phyloP scores from a whole-genome alignment of 371 early-diverging fungal species.

The Vairimorpha apis region DNA sequence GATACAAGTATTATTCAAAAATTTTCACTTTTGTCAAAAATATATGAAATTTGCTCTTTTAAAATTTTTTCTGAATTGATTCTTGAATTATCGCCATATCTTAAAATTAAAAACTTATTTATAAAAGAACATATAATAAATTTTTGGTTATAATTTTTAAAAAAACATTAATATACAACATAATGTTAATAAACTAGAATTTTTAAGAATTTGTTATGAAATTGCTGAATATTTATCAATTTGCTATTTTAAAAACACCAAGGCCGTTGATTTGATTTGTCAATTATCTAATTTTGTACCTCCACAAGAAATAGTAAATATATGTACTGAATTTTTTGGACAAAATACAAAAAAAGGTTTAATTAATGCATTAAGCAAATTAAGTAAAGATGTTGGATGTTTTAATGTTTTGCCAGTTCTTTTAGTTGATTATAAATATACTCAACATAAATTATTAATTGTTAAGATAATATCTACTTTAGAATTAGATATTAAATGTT shows the following conservation, averaged over 20 bases:
- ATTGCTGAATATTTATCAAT: slow-evolving; percentile 85
- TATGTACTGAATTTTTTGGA: slow-evolving; percentile 84
- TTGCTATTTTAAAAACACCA: slow-evolving; percentile 82
- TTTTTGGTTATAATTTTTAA: neutral
- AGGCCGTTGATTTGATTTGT: slow-evolving; percentile 87
- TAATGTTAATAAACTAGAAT: slow-evolving; percentile 68
- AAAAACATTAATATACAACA: neutral
- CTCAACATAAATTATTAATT: slow-evolving; percentile 89
- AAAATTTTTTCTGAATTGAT: neutral
- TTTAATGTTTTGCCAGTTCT: slow-evolving; percentile 86
- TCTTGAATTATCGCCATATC: neutral
- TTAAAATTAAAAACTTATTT: neutral
- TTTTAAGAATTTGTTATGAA: slow-evolving; percentile 96
- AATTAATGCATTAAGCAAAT: slow-evolving; percentile 85
- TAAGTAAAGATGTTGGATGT: slow-evolving; percentile 61
- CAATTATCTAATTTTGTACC: slow-evolving; percentile 96
- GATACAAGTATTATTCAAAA: neutral
- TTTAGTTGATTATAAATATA: slow-evolving; percentile 93
- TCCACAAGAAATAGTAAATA: slow-evolving; percentile 91
- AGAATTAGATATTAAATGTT: slow-evolving; percentile 82
- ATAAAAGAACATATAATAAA: neutral
- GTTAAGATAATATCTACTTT: slow-evolving; percentile 83
- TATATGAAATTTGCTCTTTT: neutral
- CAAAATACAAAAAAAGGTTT: slow-evolving; percentile 94
- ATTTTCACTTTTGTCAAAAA: neutral